phyloP scores from a whole-genome alignment of 2,329 filamentous ascomycete genomes.

The Blumeria graminis region DNA sequence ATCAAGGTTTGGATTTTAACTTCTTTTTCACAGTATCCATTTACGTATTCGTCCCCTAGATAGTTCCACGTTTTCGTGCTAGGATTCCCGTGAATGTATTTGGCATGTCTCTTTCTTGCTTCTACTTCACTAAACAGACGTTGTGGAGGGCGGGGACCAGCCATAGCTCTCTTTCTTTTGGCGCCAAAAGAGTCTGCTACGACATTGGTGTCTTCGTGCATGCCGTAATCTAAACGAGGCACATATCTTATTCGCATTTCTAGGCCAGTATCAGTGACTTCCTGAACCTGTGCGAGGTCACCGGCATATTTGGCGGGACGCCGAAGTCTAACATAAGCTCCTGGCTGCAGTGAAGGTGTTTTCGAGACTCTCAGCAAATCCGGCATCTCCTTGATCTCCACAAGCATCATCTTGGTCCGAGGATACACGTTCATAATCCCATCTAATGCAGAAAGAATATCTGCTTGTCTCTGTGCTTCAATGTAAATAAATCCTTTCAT shows the following conservation, averaged over 20 bases:
- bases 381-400: slow-evolving; percentile 93
- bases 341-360: slow-evolving; percentile 60
- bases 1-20: slow-evolving; percentile 70
- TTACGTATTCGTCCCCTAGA: slow-evolving; percentile 69
- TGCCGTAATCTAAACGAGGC: slow-evolving; percentile 73
- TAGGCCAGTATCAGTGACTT: slow-evolving; percentile 79
- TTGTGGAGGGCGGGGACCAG: slow-evolving; percentile 54
- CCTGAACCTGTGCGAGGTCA: slow-evolving; percentile 76
- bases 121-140: slow-evolving; percentile 83
- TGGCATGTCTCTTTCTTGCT: slow-evolving; percentile 64
- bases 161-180: slow-evolving; percentile 56
- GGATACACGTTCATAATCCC: slow-evolving; percentile 78
- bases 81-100: slow-evolving; percentile 24
- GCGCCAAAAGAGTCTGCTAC: slow-evolving; percentile 16
- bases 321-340: slow-evolving; percentile 77
- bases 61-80: slow-evolving; percentile 51
- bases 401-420: slow-evolving; percentile 60
- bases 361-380: slow-evolving; percentile 81
- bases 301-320: slow-evolving; percentile 59
- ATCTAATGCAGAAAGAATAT: slow-evolving; percentile 63
- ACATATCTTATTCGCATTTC: slow-evolving; percentile 74
- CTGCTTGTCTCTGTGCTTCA: slow-evolving; percentile 67
- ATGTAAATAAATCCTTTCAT: slow-evolving; percentile 95
- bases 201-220: slow-evolving; percentile 48
- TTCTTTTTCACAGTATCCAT: slow-evolving; percentile 83